A percentile compares a stretch with the other conserved stretches of the same genome.
phyloP scores from a whole-genome alignment of 1,284 basidiomycete genomes.

The Microbotryum scabiosae region DNA sequence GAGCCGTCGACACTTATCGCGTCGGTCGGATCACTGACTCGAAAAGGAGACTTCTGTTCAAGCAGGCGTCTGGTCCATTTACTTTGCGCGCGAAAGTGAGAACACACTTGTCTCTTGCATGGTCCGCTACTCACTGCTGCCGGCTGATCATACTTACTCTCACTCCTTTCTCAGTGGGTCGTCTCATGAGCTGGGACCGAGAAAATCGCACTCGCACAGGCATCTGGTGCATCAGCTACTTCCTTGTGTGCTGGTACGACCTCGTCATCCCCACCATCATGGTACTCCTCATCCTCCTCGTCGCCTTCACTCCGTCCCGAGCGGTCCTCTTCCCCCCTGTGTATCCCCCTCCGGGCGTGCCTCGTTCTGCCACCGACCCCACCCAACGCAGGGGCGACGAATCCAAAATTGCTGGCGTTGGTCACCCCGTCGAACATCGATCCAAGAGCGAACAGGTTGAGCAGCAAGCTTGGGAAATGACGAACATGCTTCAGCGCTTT shows the following conservation, averaged over 20 bases:
- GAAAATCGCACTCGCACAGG: conserved; percentile 16
- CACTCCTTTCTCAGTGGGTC: neutral
- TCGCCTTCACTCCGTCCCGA: conserved; percentile 46
- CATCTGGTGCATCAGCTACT: conserved; percentile 39
- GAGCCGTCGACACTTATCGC: no score
- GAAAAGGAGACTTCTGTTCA: no score
- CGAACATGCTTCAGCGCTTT: conserved; percentile 40
- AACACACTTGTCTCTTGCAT: no score
- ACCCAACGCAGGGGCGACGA: conserved; percentile 43
- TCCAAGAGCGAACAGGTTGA: conserved; percentile 43
- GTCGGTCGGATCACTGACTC: no score
- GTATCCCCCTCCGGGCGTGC: conserved; percentile 39
- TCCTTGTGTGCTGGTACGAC: conserved; percentile 44
- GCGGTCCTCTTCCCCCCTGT: conserved; percentile 44
- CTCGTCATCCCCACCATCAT: conserved; percentile 43
- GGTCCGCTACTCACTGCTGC: no score
- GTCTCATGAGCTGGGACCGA: conserved; percentile 23
- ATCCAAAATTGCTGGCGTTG: conserved; percentile 40
- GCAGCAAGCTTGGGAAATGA: conserved; percentile 44
- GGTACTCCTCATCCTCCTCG: conserved; percentile 42
- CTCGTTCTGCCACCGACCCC: conserved; percentile 43
- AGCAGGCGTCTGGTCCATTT: conserved; percentile 20
- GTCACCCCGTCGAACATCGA: conserved; percentile 39
- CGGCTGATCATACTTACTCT: no score
- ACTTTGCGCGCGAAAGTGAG: conserved; percentile 12